A percentile compares a stretch with the other conserved stretches of the same genome.
These are phyloP conservation scores for Globisporangium orthogonon DNA, from an alignment of 352 stramenopile species.

Conservation along the genomic window DNA sequence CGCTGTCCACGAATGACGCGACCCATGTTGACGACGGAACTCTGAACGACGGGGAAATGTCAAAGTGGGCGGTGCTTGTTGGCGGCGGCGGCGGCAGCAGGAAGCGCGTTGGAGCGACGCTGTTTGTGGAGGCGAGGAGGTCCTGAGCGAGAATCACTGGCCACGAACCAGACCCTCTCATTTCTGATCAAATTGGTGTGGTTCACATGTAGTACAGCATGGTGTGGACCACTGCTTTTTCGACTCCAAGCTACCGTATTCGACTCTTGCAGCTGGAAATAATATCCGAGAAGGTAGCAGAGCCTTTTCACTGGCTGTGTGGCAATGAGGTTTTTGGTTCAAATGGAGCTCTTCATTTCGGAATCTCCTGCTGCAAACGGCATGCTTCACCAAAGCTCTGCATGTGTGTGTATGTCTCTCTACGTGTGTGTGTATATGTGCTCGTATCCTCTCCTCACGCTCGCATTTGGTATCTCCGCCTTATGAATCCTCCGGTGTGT, in stretches of 20 bases:
- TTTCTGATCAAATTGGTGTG: background rate
- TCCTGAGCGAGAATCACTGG: conserved; percentile 1
- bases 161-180: background rate
- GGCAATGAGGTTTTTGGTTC: no score
- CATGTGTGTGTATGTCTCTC: background rate
- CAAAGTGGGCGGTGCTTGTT: conserved; percentile 33
- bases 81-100: background rate
- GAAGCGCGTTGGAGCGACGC: background rate
- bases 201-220: background rate
- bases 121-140: no score
- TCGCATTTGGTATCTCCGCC: conserved; percentile 87
- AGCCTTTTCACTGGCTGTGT: no score
- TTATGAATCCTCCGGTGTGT: conserved; percentile 63
- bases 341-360: no score
- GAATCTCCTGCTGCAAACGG: no score
- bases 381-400: background rate
- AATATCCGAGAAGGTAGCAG: no score
- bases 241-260: background rate
- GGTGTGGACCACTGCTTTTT: background rate
- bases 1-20: conserved; percentile 86
- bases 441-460: background rate
- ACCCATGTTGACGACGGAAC: conserved; percentile 54
- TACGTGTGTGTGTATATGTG: conserved; percentile 1
- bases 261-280: background rate
- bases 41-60: conserved; percentile 63